Base-by-base conservation (phyloP, 176 grass and related monocot species). In the Juncus effusus region DNA sequence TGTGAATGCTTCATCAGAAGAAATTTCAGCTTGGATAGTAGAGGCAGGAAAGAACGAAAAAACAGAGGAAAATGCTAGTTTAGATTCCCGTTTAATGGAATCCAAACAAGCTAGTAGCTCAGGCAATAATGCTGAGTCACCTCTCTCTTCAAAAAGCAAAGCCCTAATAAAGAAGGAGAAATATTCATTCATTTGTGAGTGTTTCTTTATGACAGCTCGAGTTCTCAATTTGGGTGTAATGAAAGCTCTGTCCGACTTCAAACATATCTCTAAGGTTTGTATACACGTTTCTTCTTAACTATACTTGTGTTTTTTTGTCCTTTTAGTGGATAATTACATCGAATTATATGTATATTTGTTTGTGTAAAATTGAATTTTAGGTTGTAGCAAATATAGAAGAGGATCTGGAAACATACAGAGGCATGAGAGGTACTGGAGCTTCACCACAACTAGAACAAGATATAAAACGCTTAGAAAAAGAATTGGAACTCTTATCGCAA, bases 171-270 rank as follows among this genome's bases (percentile, higher is more conserved):
- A 77, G 58, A 90, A 89, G 70, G 82, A 89, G 2, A 97, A 92
- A 52, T 97, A 82, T 65, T 92, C 88, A 38, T 97, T 97, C 83
- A 84, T 92, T 77, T 97, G 93, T 0, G 88, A 97, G 67, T 97
- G 85, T 76, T 97, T 92, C 78, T 97, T 97, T 80, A 97, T 97
- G 93, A 92, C 88, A 8, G 73, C 93, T 67, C 81, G 93, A 51
- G 94, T 90, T 50, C 85, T 99, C 69, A 99, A 93, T 66, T 75
- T 99, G 40, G 94, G 94, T n/a, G 63, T 99, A 63, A 78, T 90
- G 77, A 99, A 99, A 90, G 83, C 83, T 69, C 50, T 99, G 64
- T 82, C 94, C 38, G 94, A 99, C 51, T 93, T 85, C 61, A 90
- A 93, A 71, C 88, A 99, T 63, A 72, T 93, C 66, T 69, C 73